phyloP scores from a whole-genome alignment of 768 basidiomycete genomes.

The Podaxis sp. region DNA sequence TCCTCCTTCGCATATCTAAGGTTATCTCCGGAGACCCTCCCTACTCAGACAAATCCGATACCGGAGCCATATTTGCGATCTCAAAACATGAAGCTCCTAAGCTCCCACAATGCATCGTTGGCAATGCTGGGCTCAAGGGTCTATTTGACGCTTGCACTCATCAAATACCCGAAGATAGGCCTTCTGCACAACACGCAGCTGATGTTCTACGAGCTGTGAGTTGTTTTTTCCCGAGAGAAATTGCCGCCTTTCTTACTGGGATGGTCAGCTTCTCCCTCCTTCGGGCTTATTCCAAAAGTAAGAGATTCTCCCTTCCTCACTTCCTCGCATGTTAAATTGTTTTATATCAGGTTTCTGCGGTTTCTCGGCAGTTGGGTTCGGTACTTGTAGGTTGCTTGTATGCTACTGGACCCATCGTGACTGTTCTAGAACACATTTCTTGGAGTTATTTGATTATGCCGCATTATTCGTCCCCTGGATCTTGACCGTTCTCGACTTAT shows the following conservation, averaged over 20 bases:
- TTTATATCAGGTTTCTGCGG: neutral
- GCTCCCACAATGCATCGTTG: neutral
- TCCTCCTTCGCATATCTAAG: neutral
- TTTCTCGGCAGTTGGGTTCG: neutral
- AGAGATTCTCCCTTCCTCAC: neutral
- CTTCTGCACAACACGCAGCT: neutral
- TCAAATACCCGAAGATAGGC: neutral
- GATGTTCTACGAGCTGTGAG: neutral
- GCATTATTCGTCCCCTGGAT: too few relatives aligned
- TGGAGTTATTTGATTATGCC: neutral
- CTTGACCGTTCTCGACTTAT: too few relatives aligned
- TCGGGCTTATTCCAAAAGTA: neutral
- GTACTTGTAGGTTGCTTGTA: neutral
- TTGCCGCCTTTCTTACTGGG: neutral
- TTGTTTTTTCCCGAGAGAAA: neutral
- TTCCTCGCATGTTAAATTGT: neutral
- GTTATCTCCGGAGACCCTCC: neutral
- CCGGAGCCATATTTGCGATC: constrained; percentile 1
- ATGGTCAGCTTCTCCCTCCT: neutral
- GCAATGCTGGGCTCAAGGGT: neutral
- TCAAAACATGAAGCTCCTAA: neutral
- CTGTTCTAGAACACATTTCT: neutral
- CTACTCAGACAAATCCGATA: constrained; percentile 7
- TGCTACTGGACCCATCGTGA: neutral
- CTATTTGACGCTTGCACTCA: neutral